Conservation (phyloP, 2,329 filamentous ascomycete genomes). For the Phyllosticta ampelicida region DNA sequence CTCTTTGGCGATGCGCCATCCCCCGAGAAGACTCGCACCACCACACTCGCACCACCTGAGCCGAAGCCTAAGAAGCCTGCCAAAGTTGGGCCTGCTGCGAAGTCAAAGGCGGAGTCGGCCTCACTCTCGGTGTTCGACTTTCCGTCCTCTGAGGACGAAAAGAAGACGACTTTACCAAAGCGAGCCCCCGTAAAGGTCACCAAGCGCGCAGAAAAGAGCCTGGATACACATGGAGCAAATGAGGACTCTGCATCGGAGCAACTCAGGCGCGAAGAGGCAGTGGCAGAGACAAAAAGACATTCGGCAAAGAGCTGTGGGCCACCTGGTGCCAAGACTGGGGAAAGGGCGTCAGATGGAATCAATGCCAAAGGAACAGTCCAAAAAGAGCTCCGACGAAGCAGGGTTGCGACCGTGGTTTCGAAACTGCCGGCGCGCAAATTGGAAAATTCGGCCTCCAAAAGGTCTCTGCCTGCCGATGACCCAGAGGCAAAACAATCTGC, state of each 20-base stretch:
- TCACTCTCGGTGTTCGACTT: constrained; percentile 30
- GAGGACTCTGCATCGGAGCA: constrained; percentile 10
- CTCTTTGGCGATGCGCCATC: constrained; percentile 20
- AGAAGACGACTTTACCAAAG: constrained; percentile 3
- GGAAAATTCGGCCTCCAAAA: background rate
- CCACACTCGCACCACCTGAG: constrained; percentile 1
- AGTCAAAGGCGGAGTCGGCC: background rate
- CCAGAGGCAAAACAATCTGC: background rate
- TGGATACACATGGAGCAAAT: background rate
- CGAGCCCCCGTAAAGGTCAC: background rate
- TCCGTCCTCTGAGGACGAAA: constrained; percentile 23
- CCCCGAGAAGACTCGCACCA: constrained; percentile 23
- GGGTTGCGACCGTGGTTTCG: background rate
- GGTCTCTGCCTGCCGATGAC: background rate
- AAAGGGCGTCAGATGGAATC: background rate
- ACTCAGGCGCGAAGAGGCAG: constrained; percentile 1
- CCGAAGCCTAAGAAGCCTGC: background rate
- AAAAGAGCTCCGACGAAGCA: background rate
- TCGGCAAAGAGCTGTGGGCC: background rate
- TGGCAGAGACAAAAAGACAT: background rate
- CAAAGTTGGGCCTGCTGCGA: background rate
- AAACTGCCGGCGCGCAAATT: background rate
- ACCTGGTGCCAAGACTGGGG: background rate
- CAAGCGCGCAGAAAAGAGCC: background rate
- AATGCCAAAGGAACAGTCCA: background rate